Base-by-base conservation (phyloP, 768 basidiomycete species). In the Terana coerulea region DNA sequence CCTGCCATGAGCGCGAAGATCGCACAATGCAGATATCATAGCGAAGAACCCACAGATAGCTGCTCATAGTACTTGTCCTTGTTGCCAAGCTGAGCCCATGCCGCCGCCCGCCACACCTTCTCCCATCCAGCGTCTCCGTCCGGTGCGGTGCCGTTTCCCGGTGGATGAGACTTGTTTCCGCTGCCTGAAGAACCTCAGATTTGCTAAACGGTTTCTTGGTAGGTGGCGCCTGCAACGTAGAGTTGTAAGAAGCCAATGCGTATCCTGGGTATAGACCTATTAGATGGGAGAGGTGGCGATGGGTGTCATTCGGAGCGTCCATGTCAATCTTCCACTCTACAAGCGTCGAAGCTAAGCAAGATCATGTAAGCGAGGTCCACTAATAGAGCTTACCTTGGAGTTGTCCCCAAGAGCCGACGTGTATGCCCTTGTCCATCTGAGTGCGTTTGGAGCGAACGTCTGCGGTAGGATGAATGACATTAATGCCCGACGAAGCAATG, bases 121-220 rank as follows among this genome's bases (percentile, higher is more conserved):
- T 84, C 87, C 88, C 87, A 90, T 4, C 87, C 86, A 1, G 84
- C 67, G 64, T 89, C 81, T 3, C 77, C 86, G 62, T 88, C 87
- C 11, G 81, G 78, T 1, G 83, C 86, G 0, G 79, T 86, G 4
- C 87, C 87, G 49, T 83, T 80, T 3, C 88, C 87, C 87, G 76
- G 58, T 86, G 81, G 21, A 77, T 69, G 36, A 90, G 66, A 61
- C 80, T 84, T n/a, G 65, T 75, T 19, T 67, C 69, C 2, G 84
- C 75, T 0, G 86, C 87, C 3, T 69, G 67, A 5, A 86, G 51
- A n/a, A 90, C 68, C 53, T 86, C 71, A 17, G 70, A 62, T 53
- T 73, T 78, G 30, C 76, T 80, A 60, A 82, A 80, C 22, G 66
- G 72, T 21, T 61, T 59, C 11, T 28, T 30, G 3, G 34, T 28